Evolutionary conservation across 805 yeast species (phyloP).

Genomic region (Saturnispora kantuleensis): DNA sequence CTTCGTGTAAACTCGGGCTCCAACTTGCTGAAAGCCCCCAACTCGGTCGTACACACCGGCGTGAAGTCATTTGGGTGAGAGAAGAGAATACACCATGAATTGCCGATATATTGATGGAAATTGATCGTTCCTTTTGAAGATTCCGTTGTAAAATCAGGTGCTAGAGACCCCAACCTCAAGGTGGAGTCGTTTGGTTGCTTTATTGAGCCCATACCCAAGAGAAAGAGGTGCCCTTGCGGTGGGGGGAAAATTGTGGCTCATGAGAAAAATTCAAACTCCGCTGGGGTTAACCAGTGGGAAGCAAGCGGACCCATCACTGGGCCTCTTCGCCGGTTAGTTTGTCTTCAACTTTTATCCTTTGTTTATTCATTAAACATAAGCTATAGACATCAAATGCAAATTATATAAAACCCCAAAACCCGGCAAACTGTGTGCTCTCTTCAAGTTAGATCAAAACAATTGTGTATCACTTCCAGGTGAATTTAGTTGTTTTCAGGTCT

Average conservation of each 20-base stretch:
- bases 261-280: conserved; percentile 4
- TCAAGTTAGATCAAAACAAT: background rate
- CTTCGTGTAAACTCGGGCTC: conserved; percentile 61
- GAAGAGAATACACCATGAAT: conserved; percentile 32
- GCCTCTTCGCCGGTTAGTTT: too few relatives aligned
- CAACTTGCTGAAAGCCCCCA: conserved; percentile 65
- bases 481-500: conserved; percentile 95
- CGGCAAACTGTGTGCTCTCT: background rate
- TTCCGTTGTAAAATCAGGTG: conserved; percentile 58
- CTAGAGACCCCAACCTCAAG: conserved; percentile 48
- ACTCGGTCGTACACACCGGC: conserved; percentile 71
- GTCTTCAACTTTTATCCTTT: conserved; percentile 4
- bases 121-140: conserved; percentile 31
- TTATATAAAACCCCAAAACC: background rate
- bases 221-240: too few relatives aligned
- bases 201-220: too few relatives aligned
- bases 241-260: background rate
- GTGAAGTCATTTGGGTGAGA: conserved; percentile 75
- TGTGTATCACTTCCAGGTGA: conserved; percentile 9
- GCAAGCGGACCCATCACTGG: too few relatives aligned
- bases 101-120: conserved; percentile 9
- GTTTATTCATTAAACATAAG: conserved; percentile 9
- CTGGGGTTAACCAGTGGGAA: too few relatives aligned
- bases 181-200: conserved; percentile 28
- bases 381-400: background rate